Evolutionary conservation across 2,329 filamentous ascomycete species (phyloP), one percentile per base, ranked within the genome.

Genomic region (Davidsoniella virescens): DNA sequence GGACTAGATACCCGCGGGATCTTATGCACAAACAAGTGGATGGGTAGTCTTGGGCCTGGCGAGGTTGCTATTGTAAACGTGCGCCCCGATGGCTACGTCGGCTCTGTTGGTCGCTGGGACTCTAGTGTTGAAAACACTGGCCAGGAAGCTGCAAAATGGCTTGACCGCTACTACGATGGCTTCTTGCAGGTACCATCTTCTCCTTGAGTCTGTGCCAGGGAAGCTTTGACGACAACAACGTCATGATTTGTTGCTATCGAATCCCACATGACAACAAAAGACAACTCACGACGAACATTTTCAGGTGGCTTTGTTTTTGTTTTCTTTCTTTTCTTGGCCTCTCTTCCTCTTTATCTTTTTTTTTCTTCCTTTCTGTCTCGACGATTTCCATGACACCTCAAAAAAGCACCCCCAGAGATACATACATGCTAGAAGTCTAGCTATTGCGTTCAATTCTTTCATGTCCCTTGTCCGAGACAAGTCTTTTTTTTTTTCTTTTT

Each of bases 1-100:
- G 71, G 74, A 56, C 73, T 69, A 51, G 71, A 77, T 50, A 73
- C 70, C 2, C 67, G 69, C 20, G 68, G 69, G 38, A 59, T 65
- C 37, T 62, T 69, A 29, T 82, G 77, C 61, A 82, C 76, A 8
- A 72, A 78, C 57, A 85, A 83, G 61, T 87, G 81, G 81, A 66
- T 84, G 5, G 79, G 77, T 39, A 70, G 67, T 43, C 64, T 84
- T 2, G 66, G 64, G 0, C 66, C 68, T 1, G 67, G 70, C 8
- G 73, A 82, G 55, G 72, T 82, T 5, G 77, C 74, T 4, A 72
- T 86, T 39, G 67, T 81, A 39, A 80, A 82, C 57, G 78, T 87
- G 1, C 70, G 82, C 4, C 82, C 82, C 0, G 82, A 87, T 62
- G 82, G 82, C 9, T 87, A 86, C 60, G 75, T 86, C 4, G 82